Conservation (phyloP, 1,139 yeast species). For the Blastobotrys aristatus region DNA sequence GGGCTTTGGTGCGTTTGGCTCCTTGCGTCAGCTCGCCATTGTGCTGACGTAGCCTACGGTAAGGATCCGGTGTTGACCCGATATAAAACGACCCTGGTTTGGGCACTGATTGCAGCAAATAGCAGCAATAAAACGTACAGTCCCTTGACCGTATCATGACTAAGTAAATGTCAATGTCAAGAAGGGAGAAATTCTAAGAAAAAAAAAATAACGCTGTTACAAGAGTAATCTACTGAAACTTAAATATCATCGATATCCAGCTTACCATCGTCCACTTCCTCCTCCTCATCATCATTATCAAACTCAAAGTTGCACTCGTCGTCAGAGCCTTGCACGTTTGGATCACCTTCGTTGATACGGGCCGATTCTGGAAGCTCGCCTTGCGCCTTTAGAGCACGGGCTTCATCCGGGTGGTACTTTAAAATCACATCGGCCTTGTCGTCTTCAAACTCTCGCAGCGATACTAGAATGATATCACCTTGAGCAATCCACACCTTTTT, state of each 20-base stretch:
- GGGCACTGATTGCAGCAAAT: slow-evolving; percentile 50
- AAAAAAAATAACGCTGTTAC: no score
- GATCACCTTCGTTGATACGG: slow-evolving; percentile 95
- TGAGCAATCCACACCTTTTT: slow-evolving; percentile 99
- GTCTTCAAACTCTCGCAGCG: slow-evolving; percentile 97
- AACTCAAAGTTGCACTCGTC: slow-evolving; percentile 98
- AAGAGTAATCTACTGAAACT: no score
- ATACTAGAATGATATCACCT: slow-evolving; percentile 94
- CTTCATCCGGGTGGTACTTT: slow-evolving; percentile 96
- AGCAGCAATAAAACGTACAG: slow-evolving; percentile 13
- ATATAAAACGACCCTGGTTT: slow-evolving; percentile 57
- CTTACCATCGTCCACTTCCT: slow-evolving; percentile 69
- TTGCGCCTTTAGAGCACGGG: slow-evolving; percentile 89
- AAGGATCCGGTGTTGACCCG: slow-evolving; percentile 76
- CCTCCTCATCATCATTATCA: slow-evolving; percentile 87
- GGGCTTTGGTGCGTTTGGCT: slow-evolving; percentile 57
- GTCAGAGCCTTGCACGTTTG: slow-evolving; percentile 94
- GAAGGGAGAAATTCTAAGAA: background rate
- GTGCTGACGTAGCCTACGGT: slow-evolving; percentile 65
- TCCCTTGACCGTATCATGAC: background rate
- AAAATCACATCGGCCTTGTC: slow-evolving; percentile 97
- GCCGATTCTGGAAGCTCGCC: slow-evolving; percentile 97
- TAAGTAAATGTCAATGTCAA: background rate
- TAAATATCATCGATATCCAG: slow-evolving; percentile 78
- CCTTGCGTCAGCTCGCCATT: slow-evolving; percentile 62